Conservation (phyloP, 2,329 filamentous ascomycete genomes). For the Trichoderma asperellum region DNA sequence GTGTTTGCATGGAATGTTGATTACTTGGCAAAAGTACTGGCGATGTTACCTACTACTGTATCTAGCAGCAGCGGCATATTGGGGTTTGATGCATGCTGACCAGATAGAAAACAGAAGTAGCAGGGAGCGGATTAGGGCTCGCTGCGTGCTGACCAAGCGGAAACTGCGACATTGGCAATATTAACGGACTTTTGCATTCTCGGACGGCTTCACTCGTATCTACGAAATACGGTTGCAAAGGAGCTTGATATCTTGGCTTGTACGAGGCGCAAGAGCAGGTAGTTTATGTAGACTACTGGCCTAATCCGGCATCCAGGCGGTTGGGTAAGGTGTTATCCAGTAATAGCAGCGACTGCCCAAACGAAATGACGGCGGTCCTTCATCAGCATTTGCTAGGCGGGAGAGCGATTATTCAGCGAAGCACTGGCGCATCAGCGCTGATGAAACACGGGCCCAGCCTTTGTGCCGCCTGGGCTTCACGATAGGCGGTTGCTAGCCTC, state of each 20-base stretch:
- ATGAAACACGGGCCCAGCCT: constrained; percentile 15
- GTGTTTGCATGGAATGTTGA: background rate
- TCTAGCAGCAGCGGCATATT: background rate
- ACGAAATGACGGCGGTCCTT: constrained; percentile 25
- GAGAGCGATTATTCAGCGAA: constrained; percentile 10
- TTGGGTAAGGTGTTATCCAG: background rate
- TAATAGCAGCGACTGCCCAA: background rate
- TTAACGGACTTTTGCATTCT: background rate
- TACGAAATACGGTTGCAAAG: background rate
- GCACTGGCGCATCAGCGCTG: background rate
- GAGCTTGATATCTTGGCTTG: background rate
- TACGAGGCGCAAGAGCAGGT: background rate
- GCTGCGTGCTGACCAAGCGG: background rate
- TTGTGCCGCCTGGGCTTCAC: constrained; percentile 2
- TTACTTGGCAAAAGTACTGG: background rate
- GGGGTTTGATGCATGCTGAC: background rate
- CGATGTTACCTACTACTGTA: background rate
- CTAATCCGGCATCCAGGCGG: background rate
- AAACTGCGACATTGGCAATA: background rate
- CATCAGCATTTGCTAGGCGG: constrained; percentile 21
- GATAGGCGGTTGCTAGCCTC: constrained; percentile 11
- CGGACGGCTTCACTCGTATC: background rate
- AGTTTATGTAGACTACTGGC: background rate
- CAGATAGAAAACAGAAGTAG: background rate
- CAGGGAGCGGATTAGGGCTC: background rate